phyloP scores from a whole-genome alignment of 306 rosid genomes.

The Adenanthera pavonina region DNA sequence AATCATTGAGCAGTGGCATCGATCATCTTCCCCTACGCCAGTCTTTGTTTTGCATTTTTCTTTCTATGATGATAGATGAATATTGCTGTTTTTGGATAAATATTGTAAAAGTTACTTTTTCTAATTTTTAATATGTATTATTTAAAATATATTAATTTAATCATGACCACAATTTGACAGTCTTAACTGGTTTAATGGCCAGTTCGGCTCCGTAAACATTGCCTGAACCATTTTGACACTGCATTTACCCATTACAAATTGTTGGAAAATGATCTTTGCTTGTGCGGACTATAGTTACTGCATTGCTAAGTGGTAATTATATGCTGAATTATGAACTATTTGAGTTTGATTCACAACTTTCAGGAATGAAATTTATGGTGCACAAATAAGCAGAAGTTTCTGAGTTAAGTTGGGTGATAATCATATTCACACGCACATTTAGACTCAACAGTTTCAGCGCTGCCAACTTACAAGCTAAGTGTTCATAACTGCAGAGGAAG shows the following conservation, averaged over 20 bases:
- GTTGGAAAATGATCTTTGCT: not conserved
- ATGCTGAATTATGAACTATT: not conserved
- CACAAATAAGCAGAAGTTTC: not conserved
- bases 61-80: not conserved
- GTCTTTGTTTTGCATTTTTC: constrained; percentile 10
- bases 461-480: not conserved
- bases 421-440: not conserved
- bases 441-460: not conserved
- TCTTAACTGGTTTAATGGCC: too few relatives aligned
- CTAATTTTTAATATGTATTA: too few relatives aligned
- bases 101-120: too few relatives aligned
- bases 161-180: too few relatives aligned
- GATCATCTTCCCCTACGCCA: not conserved
- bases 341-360: not conserved
- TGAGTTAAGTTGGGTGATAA: not conserved
- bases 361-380: not conserved
- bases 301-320: too few relatives aligned
- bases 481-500: not conserved
- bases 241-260: not conserved
- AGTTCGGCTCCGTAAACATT: too few relatives aligned
- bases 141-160: too few relatives aligned
- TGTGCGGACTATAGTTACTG: too few relatives aligned
- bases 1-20: not conserved
- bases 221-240: not conserved
- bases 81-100: too few relatives aligned